These are phyloP conservation scores for Hypoxylon crocopeplum DNA, from an alignment of 495 filamentous ascomycete species.

Conservation along the genomic window DNA sequence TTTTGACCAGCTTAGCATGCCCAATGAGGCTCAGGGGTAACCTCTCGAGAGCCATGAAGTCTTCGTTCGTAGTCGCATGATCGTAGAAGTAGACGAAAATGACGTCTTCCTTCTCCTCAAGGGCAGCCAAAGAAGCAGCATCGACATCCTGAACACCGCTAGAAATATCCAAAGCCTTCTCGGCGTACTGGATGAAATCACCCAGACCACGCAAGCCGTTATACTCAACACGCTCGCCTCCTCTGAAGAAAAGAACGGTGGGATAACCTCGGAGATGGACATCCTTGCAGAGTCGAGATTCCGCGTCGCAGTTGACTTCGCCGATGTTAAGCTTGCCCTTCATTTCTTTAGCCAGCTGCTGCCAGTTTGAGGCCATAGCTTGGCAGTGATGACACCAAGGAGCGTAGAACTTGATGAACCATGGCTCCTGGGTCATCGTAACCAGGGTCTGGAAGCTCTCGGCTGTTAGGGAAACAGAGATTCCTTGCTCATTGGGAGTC, in stretches of 20 bases:
- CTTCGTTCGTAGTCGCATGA: constrained; percentile 87
- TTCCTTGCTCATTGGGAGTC: constrained; percentile 75
- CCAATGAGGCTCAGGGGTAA: constrained; percentile 86
- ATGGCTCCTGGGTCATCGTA: constrained; percentile 85
- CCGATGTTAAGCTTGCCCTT: constrained; percentile 86
- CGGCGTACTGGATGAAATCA: constrained; percentile 83
- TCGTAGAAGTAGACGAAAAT: constrained; percentile 98
- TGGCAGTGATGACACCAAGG: constrained; percentile 98
- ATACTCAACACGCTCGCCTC: constrained; percentile 91
- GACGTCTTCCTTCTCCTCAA: constrained; percentile 94
- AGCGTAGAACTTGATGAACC: constrained; percentile 99
- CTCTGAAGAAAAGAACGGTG: constrained; percentile 91
- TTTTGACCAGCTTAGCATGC: constrained; percentile 90
- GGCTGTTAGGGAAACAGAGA: constrained; percentile 75
- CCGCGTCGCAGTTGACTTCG: constrained; percentile 92
- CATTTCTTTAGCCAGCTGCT: constrained; percentile 88
- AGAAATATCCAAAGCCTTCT: constrained; percentile 83
- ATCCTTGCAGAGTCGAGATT: constrained; percentile 88
- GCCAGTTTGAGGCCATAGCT: constrained; percentile 88
- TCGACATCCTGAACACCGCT: constrained; percentile 81
- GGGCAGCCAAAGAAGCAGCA: constrained; percentile 73
- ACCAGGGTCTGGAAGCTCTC: constrained; percentile 88
- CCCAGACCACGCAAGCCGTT: constrained; percentile 91
- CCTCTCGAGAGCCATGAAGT: constrained; percentile 87
- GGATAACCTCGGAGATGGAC: constrained; percentile 79